A percentile compares a stretch with the other conserved stretches of the same genome.
Conservation (phyloP, 139 green algal genomes). For the Monoraphidium neglectum region DNA sequence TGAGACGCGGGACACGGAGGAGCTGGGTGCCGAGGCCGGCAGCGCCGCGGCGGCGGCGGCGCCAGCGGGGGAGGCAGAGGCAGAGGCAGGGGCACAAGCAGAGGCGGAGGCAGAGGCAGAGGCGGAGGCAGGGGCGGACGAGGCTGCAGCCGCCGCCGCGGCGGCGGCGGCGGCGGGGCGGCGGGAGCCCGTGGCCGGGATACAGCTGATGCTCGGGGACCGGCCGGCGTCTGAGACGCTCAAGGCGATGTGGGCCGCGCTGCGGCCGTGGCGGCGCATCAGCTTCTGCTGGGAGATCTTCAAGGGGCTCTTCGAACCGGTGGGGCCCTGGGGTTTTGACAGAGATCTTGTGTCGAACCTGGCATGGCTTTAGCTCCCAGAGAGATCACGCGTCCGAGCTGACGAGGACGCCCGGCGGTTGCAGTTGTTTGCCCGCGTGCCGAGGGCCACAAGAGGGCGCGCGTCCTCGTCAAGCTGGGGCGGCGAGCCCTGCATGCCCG, state of each 20-base stretch:
- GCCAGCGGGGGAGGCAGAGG: too few relatives aligned
- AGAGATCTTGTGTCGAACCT: too few relatives aligned
- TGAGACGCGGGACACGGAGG: too few relatives aligned
- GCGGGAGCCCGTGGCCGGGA: background rate
- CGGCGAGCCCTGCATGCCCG: too few relatives aligned
- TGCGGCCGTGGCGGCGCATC: constrained; percentile 8
- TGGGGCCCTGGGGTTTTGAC: background rate
- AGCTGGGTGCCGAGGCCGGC: too few relatives aligned
- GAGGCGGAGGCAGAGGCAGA: too few relatives aligned
- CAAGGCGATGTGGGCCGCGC: constrained; percentile 18
- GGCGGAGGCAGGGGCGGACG: too few relatives aligned
- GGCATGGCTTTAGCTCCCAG: too few relatives aligned
- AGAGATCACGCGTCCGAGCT: background rate
- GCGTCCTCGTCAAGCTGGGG: too few relatives aligned
- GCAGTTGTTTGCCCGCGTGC: background rate
- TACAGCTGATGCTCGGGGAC: constrained; percentile 2
- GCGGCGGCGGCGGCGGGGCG: background rate
- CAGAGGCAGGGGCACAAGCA: too few relatives aligned
- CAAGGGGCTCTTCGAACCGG: background rate
- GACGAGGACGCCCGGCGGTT: background rate
- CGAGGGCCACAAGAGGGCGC: background rate
- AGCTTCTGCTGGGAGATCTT: constrained; percentile 2
- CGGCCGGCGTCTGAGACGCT: constrained; percentile 15
- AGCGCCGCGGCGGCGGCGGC: too few relatives aligned
- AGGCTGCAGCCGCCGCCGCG: background rate